Conservation (phyloP, 306 rosid genomes). For the Cucurbita ficifolia region DNA sequence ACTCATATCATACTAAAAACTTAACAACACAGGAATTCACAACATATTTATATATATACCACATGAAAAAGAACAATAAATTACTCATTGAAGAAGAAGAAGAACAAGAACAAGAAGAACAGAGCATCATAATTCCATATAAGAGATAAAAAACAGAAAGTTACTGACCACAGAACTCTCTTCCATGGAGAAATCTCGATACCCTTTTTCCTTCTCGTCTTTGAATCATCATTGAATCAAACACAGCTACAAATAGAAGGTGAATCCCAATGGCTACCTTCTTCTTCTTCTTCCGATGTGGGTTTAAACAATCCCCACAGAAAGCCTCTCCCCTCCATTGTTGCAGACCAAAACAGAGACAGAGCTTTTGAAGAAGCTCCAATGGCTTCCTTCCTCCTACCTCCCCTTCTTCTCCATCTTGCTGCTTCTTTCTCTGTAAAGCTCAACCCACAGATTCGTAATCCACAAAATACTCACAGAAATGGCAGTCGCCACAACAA, state of each 20-base stretch:
- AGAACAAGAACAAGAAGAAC: not conserved
- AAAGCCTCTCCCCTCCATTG: not conserved
- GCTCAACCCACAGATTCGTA: conserved; percentile 60
- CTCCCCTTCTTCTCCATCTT: conserved; percentile 42
- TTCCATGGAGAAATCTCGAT: not conserved
- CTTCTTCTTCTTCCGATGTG: not conserved
- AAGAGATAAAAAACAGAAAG: not conserved
- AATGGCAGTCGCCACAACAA: conserved; percentile 49
- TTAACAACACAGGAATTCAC: not conserved
- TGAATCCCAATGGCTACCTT: not conserved
- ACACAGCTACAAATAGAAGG: not conserved
- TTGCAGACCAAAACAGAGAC: not conserved
- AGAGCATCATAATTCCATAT: not conserved
- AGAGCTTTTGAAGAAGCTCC: not conserved
- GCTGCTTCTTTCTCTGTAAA: conserved; percentile 22
- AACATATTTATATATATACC: not conserved
- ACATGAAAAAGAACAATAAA: conserved; percentile 1
- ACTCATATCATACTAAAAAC: not conserved
- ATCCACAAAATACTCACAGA: conserved; percentile 79
- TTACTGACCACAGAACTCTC: not conserved
- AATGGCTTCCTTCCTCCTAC: conserved; percentile 9
- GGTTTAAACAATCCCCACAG: not conserved
- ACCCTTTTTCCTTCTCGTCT: not conserved
- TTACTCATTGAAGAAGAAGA: not conserved
- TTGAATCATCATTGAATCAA: not conserved